Base-by-base conservation (phyloP, 192 early-diverging fungal genomes). In the Backusella macrospora region DNA sequence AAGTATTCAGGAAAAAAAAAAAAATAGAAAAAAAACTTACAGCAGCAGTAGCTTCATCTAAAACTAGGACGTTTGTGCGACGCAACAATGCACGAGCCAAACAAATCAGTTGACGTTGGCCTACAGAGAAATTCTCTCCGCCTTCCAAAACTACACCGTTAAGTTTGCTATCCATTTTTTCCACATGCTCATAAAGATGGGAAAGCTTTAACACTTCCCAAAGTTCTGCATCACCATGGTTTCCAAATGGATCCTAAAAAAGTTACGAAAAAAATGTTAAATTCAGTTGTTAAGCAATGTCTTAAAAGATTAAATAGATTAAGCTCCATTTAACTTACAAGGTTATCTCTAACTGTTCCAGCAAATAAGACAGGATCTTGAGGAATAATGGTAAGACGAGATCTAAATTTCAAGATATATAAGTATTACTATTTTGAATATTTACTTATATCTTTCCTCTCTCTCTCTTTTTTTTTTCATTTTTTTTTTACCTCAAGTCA, bases 1-100 rank as follows among this genome's bases (percentile, higher is more conserved):
- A 34, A 34, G 2, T 34, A 34, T 34, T 34, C 29, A 44, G 42
- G 0, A 13, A 29, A 47, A 65, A 15, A 34, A 18, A 18, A 72
- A n/a, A n/a, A n/a, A n/a, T n/a, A n/a, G n/a, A n/a, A n/a, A n/a
- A 15, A 34, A 18, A 18, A 72, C 74, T 72, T 67, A 86, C 82
- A 4, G 89, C 84, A 5, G 95, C 94, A 0, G 94, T 95, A 2
- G 94, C 95, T 75, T 98, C 95, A 78, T 97, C 96, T 62, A 98
- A 74, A 1, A 96, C 85, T 69, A 98, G 78, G 14, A 96, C 78
- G 46, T 86, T 85, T 73, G 92, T 87, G 46, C 88, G 86, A 15
- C 94, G 86, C 4, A 95, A 80, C 23, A 94, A 77, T 1, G 92
- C 92, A 43, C 91, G 84, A n/a, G 88, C 87, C 46, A 90, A 71